These are phyloP conservation scores for Magnolia kwangsiensis DNA, from an alignment of 164 flowering plant species.

Conservation along the genomic window DNA sequence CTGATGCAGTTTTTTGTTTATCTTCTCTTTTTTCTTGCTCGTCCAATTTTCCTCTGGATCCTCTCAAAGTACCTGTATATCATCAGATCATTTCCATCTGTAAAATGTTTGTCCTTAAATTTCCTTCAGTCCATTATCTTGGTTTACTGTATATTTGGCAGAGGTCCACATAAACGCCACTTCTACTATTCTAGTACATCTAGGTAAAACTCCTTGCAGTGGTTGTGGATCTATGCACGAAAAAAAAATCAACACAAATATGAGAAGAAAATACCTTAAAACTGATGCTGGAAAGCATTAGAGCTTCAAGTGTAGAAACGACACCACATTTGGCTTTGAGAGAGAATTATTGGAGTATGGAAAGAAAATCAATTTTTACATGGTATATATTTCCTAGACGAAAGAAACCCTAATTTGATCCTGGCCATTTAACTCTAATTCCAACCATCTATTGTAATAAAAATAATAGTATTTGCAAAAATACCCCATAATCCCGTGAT, in stretches of 20 bases:
- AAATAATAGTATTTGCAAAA: too few species aligned
- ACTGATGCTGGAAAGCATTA: not conserved
- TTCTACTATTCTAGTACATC: not conserved
- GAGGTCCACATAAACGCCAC: not conserved
- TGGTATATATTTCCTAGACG: too few species aligned
- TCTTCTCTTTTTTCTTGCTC: not conserved
- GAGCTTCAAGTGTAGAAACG: too few species aligned
- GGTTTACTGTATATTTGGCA: not conserved
- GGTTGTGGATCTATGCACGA: too few species aligned
- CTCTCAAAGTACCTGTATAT: not conserved
- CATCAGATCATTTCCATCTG: not conserved
- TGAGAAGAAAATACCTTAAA: not conserved
- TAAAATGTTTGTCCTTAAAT: not conserved
- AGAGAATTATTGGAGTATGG: too few species aligned
- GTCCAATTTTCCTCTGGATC: not conserved
- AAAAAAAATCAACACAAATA: not conserved
- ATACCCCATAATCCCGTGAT: too few species aligned
- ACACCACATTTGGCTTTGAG: too few species aligned
- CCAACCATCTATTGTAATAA: too few species aligned
- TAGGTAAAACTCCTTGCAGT: too few species aligned
- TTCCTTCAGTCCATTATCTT: not conserved
- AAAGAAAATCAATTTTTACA: too few species aligned
- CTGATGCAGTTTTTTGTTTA: constrained; percentile 2
- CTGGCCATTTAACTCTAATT: too few species aligned
- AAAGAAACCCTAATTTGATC: too few species aligned